Evolutionary conservation across 805 yeast genomes (phyloP).

Genomic region (Candida railenensis): DNA sequence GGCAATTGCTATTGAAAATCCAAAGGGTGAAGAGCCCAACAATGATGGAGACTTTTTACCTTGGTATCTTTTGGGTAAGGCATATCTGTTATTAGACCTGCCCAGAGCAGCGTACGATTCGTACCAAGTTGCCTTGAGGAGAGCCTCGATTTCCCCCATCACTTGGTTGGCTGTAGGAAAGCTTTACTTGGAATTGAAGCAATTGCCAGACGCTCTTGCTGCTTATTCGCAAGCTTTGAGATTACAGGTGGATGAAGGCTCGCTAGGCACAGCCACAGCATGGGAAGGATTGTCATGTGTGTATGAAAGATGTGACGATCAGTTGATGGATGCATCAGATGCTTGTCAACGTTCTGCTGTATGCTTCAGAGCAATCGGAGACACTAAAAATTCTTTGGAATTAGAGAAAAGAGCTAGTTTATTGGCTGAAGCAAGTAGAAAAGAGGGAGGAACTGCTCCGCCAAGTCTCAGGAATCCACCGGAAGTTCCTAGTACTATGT

Average conservation of each 20-base stretch:
- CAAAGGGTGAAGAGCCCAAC: constrained; percentile 13
- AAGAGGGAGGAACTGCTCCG: constrained; percentile 36
- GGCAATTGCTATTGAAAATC: constrained; percentile 25
- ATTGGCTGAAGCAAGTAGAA: constrained; percentile 41
- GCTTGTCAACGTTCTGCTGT: constrained; percentile 53
- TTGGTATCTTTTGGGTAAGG: constrained; percentile 55
- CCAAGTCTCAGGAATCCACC: constrained; percentile 48
- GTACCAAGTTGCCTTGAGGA: constrained; percentile 52
- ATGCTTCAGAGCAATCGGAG: constrained; percentile 49
- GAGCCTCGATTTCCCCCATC: constrained; percentile 53
- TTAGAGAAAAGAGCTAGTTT: constrained; percentile 45
- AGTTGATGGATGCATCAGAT: constrained; percentile 57
- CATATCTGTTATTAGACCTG: constrained; percentile 44
- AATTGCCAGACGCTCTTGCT: constrained; percentile 62
- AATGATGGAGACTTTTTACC: constrained; percentile 53
- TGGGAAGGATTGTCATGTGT: constrained; percentile 68
- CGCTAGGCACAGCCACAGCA: constrained; percentile 52
- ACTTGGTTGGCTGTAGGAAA: constrained; percentile 70
- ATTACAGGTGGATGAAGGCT: constrained; percentile 46
- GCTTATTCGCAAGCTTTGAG: constrained; percentile 67
- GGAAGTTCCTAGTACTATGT: constrained; percentile 43
- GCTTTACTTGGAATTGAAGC: constrained; percentile 56
- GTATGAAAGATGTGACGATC: constrained; percentile 63
- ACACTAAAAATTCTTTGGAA: constrained; percentile 36
- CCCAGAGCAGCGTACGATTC: constrained; percentile 55